Conservation (phyloP, 257 asterid species). For the Solanum infundibuliforme region DNA sequence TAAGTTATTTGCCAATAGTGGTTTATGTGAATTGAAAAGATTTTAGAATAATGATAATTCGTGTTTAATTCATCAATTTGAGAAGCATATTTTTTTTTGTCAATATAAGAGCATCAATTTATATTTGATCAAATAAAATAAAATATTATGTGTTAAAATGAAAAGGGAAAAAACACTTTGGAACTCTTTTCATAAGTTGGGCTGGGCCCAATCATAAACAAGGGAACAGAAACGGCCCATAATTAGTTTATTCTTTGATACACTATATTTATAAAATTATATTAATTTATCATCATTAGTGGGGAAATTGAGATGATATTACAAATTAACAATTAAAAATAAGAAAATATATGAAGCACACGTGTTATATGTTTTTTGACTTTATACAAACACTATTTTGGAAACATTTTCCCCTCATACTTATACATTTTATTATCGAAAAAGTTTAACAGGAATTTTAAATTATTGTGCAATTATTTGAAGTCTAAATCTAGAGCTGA, state of each 20-base stretch:
- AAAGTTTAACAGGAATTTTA: neutral
- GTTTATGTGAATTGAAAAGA: neutral
- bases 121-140: neutral
- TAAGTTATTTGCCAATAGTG: neutral
- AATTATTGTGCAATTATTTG: neutral
- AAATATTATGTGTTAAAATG: neutral
- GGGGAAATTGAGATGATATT: neutral
- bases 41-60: neutral
- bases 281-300: neutral
- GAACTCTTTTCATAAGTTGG: neutral
- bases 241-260: neutral
- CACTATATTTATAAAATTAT: neutral
- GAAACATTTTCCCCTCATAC: neutral
- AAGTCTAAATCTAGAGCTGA: neutral
- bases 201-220: neutral
- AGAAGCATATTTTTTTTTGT: neutral
- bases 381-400: neutral
- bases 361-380: neutral
- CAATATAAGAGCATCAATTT: neutral
- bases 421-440: neutral
- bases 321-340: neutral
- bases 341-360: neutral
- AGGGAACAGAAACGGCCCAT: neutral
- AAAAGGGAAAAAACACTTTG: neutral
- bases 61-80: neutral